A percentile compares a stretch with the other conserved stretches of the same genome.
Conservation (phyloP, 441 rosid species). For the Aleurites moluccanus region DNA sequence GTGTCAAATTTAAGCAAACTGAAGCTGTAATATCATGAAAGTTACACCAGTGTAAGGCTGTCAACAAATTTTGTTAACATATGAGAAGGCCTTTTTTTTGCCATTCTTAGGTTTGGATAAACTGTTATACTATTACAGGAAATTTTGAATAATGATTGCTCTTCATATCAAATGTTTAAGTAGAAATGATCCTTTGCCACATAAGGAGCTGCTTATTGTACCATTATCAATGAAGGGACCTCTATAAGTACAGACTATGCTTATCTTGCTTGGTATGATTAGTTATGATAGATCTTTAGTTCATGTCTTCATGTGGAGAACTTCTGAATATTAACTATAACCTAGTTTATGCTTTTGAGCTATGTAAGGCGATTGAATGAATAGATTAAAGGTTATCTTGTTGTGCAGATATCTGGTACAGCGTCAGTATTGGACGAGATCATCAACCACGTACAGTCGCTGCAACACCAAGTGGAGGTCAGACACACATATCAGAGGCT, state of each 20-base stretch:
- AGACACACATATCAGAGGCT: slow-evolving; percentile 25
- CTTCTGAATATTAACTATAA: slow-evolving; percentile 1
- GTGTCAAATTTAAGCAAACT: not conserved
- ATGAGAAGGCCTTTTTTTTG: not conserved
- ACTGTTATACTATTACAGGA: not conserved
- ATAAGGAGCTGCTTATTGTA: not conserved
- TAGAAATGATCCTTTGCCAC: not conserved
- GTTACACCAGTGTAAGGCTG: not conserved
- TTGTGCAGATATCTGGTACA: slow-evolving; percentile 82
- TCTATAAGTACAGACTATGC: not conserved
- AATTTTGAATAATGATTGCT: not conserved
- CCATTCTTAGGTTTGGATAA: not conserved
- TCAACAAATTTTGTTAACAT: not conserved
- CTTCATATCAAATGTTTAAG: not conserved
- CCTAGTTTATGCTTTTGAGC: not conserved
- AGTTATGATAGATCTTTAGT: not conserved
- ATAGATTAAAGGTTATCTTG: slow-evolving; percentile 18
- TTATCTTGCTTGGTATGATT: not conserved
- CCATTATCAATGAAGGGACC: not conserved
- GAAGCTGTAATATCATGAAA: not conserved
- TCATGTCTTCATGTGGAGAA: not conserved
- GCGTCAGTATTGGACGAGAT: slow-evolving; percentile 88
- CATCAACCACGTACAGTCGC: slow-evolving; percentile 79
- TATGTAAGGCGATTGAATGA: slow-evolving; percentile 10
- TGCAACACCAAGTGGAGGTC: slow-evolving; percentile 93